A percentile compares a stretch with the other conserved stretches of the same genome.
These are phyloP conservation scores for Phytophthora megakarya DNA, from an alignment of 352 stramenopile species.

Conservation along the genomic window DNA sequence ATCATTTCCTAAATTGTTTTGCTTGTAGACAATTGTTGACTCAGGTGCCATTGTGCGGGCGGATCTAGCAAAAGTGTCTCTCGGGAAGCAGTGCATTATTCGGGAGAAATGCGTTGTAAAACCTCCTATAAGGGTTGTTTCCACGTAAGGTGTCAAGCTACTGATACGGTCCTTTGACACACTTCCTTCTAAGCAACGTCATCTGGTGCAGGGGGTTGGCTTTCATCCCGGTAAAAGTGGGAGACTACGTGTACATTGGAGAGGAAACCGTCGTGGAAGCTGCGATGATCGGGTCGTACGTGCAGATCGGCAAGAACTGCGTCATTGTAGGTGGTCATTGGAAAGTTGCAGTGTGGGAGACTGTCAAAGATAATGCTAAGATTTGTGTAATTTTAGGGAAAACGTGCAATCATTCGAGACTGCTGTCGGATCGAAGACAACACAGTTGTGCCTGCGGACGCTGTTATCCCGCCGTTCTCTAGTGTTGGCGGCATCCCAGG, in stretches of 20 bases:
- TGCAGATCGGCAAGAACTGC: conserved; percentile 86
- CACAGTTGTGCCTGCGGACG: conserved; percentile 74
- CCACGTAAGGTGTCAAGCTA: conserved; percentile 45
- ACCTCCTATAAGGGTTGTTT: conserved; percentile 63
- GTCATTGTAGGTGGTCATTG: conserved; percentile 67
- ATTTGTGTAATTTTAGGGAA: conserved; percentile 47
- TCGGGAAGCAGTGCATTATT: conserved; percentile 85
- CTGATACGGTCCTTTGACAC: background rate
- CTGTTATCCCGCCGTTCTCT: conserved; percentile 80
- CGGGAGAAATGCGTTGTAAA: conserved; percentile 73
- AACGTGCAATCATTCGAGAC: conserved; percentile 83
- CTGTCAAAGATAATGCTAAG: background rate
- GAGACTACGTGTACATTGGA: conserved; percentile 83
- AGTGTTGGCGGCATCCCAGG: conserved; percentile 74
- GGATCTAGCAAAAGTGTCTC: conserved; percentile 82
- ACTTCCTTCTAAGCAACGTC: too few species aligned
- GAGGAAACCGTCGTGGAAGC: conserved; percentile 79
- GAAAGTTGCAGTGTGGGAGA: background rate
- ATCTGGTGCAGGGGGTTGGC: conserved; percentile 53
- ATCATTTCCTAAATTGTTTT: background rate
- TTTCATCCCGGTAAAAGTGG: conserved; percentile 87
- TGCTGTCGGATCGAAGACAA: conserved; percentile 87
- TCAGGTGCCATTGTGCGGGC: conserved; percentile 73
- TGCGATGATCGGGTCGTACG: conserved; percentile 81
- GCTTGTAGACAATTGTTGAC: conserved; percentile 69